phyloP scores from a whole-genome alignment of 1,139 yeast species.

The Taphrina deformans region DNA sequence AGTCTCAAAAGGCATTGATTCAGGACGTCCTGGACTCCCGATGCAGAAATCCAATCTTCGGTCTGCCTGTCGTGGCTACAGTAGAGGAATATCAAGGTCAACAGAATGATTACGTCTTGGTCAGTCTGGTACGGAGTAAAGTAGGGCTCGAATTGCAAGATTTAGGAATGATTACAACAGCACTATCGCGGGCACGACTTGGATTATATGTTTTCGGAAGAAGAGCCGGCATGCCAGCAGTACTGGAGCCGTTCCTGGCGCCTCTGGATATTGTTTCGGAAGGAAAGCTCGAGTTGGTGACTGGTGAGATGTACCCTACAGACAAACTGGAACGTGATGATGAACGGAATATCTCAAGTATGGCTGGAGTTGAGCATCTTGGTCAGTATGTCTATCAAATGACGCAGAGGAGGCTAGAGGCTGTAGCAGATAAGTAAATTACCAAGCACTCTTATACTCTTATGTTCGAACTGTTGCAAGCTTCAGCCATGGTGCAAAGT shows the following conservation, averaged over 20 bases:
- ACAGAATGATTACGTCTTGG: constrained; percentile 44
- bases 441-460: too few species aligned
- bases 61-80: constrained; percentile 44
- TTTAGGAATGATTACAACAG: constrained; percentile 42
- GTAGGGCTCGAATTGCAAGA: constrained; percentile 42
- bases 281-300: constrained; percentile 43
- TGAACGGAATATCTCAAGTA: constrained; percentile 40
- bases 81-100: constrained; percentile 44
- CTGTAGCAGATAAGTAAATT: constrained; percentile 10
- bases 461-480: constrained; percentile 36
- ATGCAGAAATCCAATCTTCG: constrained; percentile 43
- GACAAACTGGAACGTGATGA: constrained; percentile 37
- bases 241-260: constrained; percentile 29
- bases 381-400: constrained; percentile 48
- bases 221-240: constrained; percentile 5
- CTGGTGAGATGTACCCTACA: constrained; percentile 46
- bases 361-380: constrained; percentile 47
- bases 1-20: constrained; percentile 47
- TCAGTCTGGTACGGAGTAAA: constrained; percentile 44
- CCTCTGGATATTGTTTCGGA: constrained; percentile 34
- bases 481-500: background rate
- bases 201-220: constrained; percentile 48
- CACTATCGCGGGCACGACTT: constrained; percentile 45
- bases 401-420: constrained; percentile 42
- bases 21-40: constrained; percentile 43